Evolutionary conservation across 441 rosid genomes (phyloP).

Genomic region (Populus hybrid): DNA sequence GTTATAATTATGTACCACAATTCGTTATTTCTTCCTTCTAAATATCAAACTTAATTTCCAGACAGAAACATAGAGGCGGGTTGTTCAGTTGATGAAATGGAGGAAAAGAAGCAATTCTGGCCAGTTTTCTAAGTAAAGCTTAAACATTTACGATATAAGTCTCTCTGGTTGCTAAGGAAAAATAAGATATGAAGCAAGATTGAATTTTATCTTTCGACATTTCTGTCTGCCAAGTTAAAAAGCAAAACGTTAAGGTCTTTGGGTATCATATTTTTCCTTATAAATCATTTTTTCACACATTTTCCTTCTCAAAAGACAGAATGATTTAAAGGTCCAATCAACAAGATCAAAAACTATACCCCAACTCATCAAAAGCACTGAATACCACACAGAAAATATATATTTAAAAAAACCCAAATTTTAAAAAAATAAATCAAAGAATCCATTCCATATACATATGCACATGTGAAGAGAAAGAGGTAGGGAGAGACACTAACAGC

Average conservation of each 20-base stretch:
- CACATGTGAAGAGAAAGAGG: slow-evolving; percentile 6
- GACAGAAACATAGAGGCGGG: neutral
- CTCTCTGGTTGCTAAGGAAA: neutral
- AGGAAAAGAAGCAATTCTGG: neutral
- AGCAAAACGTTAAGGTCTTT: neutral
- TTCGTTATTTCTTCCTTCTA: neutral
- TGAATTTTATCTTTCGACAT: neutral
- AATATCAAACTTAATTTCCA: neutral
- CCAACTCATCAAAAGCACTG: neutral
- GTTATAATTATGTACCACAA: neutral
- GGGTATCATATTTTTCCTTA: neutral
- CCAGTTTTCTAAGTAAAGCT: neutral
- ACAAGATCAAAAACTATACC: neutral
- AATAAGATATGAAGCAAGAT: neutral
- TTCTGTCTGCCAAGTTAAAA: neutral
- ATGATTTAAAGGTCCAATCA: neutral
- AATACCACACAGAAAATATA: neutral
- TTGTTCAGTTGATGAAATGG: neutral
- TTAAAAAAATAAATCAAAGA: neutral
- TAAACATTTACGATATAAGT: neutral
- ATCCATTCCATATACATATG: neutral
- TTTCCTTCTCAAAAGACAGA: neutral
- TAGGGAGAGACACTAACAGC: slow-evolving; percentile 32
- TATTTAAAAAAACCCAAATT: neutral
- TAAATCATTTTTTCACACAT: neutral